Conservation (phyloP, 371 early-diverging fungal species). For the Basidiobolus meristosporus region DNA sequence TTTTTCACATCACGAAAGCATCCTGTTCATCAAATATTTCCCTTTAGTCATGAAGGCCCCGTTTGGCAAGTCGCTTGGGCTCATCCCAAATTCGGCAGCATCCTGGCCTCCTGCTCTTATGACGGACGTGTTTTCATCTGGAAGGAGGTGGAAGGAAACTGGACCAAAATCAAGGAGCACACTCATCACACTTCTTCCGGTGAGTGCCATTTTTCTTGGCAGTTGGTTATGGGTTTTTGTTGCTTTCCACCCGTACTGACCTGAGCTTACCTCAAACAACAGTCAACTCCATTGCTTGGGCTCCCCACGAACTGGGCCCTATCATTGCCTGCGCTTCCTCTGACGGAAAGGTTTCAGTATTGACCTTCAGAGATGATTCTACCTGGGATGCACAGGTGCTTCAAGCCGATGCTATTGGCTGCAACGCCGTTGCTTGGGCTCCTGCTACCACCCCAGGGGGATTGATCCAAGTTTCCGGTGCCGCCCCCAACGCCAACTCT, state of each 20-base stretch:
- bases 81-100: constrained; percentile 90
- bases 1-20: not conserved
- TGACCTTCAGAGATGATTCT: constrained; percentile 81
- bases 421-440: constrained; percentile 90
- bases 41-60: constrained; percentile 77
- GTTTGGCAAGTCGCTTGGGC: constrained; percentile 99
- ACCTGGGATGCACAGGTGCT: constrained; percentile 54
- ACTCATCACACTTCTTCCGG: constrained; percentile 72
- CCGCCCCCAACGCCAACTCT: constrained; percentile 24
- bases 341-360: constrained; percentile 81
- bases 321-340: constrained; percentile 88
- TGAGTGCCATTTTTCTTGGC: constrained; percentile 8
- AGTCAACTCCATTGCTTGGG: constrained; percentile 93
- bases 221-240: not conserved
- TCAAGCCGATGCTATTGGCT: constrained; percentile 82
- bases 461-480: constrained; percentile 46
- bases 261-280: constrained; percentile 1
- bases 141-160: constrained; percentile 73
- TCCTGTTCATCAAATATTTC: not conserved
- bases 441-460: constrained; percentile 74
- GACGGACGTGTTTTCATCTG: constrained; percentile 89
- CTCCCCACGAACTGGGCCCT: constrained; percentile 91
- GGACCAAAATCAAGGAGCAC: constrained; percentile 83
- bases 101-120: constrained; percentile 91
- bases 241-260: not conserved